A percentile compares a stretch with the other conserved stretches of the same genome.
Conservation (phyloP, 345 rosid genomes). For the Citrus medica region DNA sequence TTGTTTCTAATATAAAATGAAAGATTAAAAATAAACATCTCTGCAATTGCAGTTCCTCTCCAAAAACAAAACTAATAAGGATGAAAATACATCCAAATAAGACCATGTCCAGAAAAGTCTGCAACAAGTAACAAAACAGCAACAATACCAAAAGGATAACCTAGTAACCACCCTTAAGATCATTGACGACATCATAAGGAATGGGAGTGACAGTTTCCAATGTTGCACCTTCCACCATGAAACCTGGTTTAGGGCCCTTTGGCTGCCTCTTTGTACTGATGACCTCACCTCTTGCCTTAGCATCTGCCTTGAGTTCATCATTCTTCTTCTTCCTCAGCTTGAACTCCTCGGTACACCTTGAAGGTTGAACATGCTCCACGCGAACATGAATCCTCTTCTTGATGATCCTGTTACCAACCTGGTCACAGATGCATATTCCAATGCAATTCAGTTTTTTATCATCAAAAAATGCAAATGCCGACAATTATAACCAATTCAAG, state of each 20-base stretch:
- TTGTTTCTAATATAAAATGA: conserved; percentile 5
- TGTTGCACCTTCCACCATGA: conserved; percentile 67
- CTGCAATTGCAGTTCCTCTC: conserved; percentile 6
- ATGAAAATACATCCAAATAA: conserved; percentile 3
- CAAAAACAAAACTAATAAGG: conserved; percentile 17
- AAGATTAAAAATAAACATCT: not conserved
- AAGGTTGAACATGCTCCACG: conserved; percentile 61
- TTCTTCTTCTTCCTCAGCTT: conserved; percentile 54
- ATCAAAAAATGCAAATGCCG: not conserved
- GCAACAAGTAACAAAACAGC: conserved; percentile 7
- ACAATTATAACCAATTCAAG: not conserved
- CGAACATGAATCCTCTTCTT: conserved; percentile 75
- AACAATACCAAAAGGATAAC: conserved; percentile 1
- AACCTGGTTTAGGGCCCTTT: conserved; percentile 67
- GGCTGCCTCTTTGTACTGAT: conserved; percentile 80
- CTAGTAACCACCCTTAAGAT: conserved; percentile 78
- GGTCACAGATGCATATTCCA: not conserved
- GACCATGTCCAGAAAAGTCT: conserved; percentile 1
- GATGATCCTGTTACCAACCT: conserved; percentile 62
- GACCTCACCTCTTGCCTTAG: conserved; percentile 54
- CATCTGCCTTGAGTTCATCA: conserved; percentile 62
- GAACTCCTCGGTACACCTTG: conserved; percentile 68
- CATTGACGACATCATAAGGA: conserved; percentile 75
- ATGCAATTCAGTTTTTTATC: not conserved
- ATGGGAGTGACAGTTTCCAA: conserved; percentile 73